These are phyloP conservation scores for Rhipidocladum racemiflorum DNA, from an alignment of 176 grass and related monocot genomes.

Conservation along the genomic window DNA sequence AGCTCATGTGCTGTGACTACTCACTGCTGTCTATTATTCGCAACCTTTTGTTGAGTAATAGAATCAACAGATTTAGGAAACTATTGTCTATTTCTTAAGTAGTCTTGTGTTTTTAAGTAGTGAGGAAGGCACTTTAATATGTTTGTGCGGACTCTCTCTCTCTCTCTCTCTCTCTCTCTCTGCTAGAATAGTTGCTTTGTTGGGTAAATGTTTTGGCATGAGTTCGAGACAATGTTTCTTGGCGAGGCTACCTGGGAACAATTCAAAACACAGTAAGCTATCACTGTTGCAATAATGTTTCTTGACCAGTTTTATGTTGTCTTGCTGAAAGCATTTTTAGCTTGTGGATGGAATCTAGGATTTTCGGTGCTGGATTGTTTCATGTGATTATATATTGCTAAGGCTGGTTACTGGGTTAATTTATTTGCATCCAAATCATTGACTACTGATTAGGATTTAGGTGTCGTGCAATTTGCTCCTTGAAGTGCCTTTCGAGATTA, in stretches of 20 bases:
- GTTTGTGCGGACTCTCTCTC: neutral
- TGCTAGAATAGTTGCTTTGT: neutral
- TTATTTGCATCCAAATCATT: neutral
- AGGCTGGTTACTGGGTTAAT: neutral
- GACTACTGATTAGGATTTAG: neutral
- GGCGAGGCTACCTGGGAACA: neutral
- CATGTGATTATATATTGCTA: neutral
- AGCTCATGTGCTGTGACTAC: neutral
- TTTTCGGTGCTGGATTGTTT: neutral
- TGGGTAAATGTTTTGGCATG: neutral
- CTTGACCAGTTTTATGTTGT: neutral
- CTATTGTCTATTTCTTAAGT: neutral
- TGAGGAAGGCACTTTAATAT: neutral
- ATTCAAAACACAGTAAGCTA: neutral
- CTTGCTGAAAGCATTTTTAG: neutral
- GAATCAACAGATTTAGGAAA: neutral
- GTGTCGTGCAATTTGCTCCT: neutral
- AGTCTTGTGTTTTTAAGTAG: neutral
- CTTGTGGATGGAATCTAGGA: neutral
- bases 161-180: neutral
- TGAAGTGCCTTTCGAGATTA: slow-evolving; percentile 4
- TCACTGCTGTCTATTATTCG: neutral
- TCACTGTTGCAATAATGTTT: neutral
- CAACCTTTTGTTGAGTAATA: neutral
- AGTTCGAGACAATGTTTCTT: neutral